Percentiles rank a stretch among this genome's conserved stretches.
Evolutionary conservation across 2,329 filamentous ascomycete species (phyloP).

Genomic region (Endoconidiophora polonica): DNA sequence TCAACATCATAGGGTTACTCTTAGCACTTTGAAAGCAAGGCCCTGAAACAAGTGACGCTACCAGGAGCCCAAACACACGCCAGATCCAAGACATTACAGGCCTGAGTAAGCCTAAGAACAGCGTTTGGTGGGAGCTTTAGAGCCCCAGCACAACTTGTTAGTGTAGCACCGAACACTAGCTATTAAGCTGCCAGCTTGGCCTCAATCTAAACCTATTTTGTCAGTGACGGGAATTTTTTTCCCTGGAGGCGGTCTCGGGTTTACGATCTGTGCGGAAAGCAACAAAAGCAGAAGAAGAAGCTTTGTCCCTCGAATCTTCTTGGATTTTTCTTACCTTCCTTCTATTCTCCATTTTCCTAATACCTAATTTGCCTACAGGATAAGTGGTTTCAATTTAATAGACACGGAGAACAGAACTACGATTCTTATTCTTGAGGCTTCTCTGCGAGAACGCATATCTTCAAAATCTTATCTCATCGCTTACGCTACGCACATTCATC

Average conservation of each 20-base stretch:
- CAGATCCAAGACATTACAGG: not conserved
- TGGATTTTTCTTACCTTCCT: not conserved
- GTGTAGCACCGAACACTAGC: too few species aligned
- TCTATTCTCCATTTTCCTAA: not conserved
- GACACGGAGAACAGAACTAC: not conserved
- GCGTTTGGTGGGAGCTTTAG: too few species aligned
- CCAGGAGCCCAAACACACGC: not conserved
- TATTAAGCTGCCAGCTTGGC: conserved; percentile 4
- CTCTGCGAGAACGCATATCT: not conserved
- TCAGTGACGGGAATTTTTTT: not conserved
- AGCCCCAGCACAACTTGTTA: too few species aligned
- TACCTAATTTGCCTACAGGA: conserved; percentile 17
- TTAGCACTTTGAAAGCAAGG: too few species aligned
- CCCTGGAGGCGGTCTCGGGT: not conserved
- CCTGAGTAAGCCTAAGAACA: too few species aligned
- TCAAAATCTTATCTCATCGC: not conserved
- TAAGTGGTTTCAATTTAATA: conserved; percentile 20
- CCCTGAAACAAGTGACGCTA: too few species aligned
- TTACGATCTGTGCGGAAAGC: not conserved
- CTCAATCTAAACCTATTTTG: conserved; percentile 1
- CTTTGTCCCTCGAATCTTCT: not conserved
- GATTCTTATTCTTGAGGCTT: not conserved
- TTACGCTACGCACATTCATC: not conserved
- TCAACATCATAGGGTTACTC: too few species aligned
- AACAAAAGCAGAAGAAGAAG: too few species aligned